phyloP scores from a whole-genome alignment of 306 rosid species.

The Mimosa bimucronata region DNA sequence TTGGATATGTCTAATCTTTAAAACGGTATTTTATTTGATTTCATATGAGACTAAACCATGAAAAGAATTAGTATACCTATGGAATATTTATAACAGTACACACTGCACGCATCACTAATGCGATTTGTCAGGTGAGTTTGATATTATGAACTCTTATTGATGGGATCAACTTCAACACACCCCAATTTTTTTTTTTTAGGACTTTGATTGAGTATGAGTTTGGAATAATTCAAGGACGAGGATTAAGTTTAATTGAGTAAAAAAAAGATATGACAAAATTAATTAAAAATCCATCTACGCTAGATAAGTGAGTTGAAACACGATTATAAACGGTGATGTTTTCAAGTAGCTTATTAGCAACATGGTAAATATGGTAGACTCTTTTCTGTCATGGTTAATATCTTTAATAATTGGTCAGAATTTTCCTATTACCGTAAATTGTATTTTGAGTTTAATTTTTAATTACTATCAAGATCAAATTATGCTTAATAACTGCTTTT shows the following conservation, averaged over 20 bases:
- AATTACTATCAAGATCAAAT: not conserved
- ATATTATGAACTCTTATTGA: not conserved
- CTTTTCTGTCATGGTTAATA: not conserved
- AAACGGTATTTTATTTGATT: constrained; percentile 12
- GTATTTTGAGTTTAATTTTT: not conserved
- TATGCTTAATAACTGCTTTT: not conserved
- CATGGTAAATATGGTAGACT: no score
- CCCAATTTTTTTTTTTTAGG: not conserved
- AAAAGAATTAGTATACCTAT: not conserved
- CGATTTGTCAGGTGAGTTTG: not conserved
- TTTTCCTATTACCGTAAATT: not conserved
- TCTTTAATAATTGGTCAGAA: not conserved
- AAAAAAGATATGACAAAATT: not conserved
- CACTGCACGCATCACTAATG: not conserved
- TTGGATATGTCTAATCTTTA: not conserved
- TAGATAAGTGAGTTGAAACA: not conserved
- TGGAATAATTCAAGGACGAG: not conserved
- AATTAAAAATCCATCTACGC: no score
- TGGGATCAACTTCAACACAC: not conserved
- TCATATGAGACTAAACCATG: not conserved
- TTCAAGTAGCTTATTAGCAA: no score
- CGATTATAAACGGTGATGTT: no score
- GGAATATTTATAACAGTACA: not conserved
- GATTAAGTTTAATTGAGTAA: not conserved
- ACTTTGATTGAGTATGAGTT: not conserved